Conservation (phyloP, 2,329 filamentous ascomycete species). For the Aspergillaceae sp. region DNA sequence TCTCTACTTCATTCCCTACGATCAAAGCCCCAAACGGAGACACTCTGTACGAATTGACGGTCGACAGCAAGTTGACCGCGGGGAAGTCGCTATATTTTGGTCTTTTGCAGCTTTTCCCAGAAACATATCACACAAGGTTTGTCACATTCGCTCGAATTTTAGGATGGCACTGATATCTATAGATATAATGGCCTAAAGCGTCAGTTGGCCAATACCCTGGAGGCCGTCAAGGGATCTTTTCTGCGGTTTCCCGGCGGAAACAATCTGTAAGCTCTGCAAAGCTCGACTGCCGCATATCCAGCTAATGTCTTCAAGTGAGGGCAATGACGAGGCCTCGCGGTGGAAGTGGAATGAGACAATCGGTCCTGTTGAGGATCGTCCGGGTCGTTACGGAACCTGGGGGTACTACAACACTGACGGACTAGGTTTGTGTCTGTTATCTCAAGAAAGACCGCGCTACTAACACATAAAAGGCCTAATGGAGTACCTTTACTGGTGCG, state of each 20-base stretch:
- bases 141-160: background rate
- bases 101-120: conserved; percentile 12
- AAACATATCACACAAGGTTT: conserved; percentile 11
- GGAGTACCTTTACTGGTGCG: conserved; percentile 52
- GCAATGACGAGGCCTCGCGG: conserved; percentile 14
- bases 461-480: conserved; percentile 30
- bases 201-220: conserved; percentile 48
- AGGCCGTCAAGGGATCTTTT: conserved; percentile 47
- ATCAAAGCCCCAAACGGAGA: conserved; percentile 10
- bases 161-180: conserved; percentile 2
- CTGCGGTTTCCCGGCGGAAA: conserved; percentile 58
- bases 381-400: conserved; percentile 49
- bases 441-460: background rate
- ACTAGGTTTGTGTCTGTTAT: conserved; percentile 32
- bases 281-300: background rate
- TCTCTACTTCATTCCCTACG: conserved; percentile 9
- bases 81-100: conserved; percentile 11
- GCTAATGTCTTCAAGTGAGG: conserved; percentile 9
- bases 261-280: conserved; percentile 38
- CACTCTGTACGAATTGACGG: conserved; percentile 9
- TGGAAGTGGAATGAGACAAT: conserved; percentile 35
- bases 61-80: conserved; percentile 6
- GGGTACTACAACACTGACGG: conserved; percentile 52
- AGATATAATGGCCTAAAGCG: conserved; percentile 46
- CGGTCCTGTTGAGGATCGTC: conserved; percentile 33